Conservation (phyloP, 2,329 filamentous ascomycete species). For the Aspergillus sergii region DNA sequence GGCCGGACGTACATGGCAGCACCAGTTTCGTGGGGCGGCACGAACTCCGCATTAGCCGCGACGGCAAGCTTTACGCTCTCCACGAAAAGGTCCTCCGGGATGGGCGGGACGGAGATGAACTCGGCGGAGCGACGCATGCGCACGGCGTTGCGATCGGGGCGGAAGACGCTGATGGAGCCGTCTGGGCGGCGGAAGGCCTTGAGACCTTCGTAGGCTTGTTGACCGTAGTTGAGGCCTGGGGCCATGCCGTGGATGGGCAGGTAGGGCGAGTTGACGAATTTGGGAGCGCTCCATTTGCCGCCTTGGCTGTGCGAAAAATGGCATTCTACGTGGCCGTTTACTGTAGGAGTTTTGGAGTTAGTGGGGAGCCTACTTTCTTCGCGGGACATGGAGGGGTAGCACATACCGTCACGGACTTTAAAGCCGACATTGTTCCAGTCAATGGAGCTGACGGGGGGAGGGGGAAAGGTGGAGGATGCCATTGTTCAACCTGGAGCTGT, state of each 20-base stretch:
- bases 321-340: conserved; percentile 92
- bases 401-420: conserved; percentile 80
- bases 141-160: conserved; percentile 78
- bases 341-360: conserved; percentile 37
- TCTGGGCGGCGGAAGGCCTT: conserved; percentile 83
- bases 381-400: neutral
- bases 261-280: conserved; percentile 80
- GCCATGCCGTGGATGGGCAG: conserved; percentile 93
- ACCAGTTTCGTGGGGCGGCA: conserved; percentile 85
- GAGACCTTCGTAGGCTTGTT: conserved; percentile 97
- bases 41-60: conserved; percentile 82
- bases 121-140: conserved; percentile 84
- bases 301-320: conserved; percentile 75
- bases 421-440: conserved; percentile 96
- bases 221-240: conserved; percentile 92
- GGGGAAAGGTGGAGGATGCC: conserved; percentile 28
- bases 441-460: conserved; percentile 34
- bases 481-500: neutral
- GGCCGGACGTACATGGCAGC: conserved; percentile 93
- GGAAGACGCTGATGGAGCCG: conserved; percentile 78
- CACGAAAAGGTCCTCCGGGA: conserved; percentile 76
- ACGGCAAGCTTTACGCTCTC: conserved; percentile 79
- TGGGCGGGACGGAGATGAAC: conserved; percentile 79
- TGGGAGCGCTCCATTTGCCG: conserved; percentile 72
- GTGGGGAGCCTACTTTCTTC: neutral